phyloP scores from a whole-genome alignment of 2,329 filamentous ascomycete genomes.

The Claviceps fusiformis region DNA sequence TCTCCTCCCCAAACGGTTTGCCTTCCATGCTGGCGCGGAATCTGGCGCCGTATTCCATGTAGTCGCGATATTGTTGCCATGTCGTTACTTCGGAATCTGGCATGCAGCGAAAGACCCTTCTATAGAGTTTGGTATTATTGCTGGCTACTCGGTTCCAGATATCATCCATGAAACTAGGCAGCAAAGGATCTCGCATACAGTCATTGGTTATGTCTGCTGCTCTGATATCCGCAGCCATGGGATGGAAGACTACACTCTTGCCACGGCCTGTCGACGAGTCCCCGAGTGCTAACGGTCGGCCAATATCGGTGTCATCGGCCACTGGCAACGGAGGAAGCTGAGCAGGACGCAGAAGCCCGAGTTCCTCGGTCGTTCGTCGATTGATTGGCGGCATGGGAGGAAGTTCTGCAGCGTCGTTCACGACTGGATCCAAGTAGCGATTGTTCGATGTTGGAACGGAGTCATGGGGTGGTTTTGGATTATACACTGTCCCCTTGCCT shows the following conservation, averaged over 20 bases:
- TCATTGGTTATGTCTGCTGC: slow-evolving; percentile 67
- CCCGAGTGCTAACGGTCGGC: slow-evolving; percentile 51
- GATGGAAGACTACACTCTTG: slow-evolving; percentile 31
- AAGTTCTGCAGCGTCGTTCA: slow-evolving; percentile 32
- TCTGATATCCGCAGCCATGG: slow-evolving; percentile 53
- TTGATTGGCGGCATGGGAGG: slow-evolving; percentile 44
- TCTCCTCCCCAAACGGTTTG: slow-evolving; percentile 38
- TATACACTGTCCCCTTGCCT: slow-evolving; percentile 44
- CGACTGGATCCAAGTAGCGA: slow-evolving; percentile 18
- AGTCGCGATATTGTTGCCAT: slow-evolving; percentile 88
- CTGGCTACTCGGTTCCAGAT: slow-evolving; percentile 77
- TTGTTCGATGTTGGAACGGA: slow-evolving; percentile 15
- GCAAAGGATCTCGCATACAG: slow-evolving; percentile 87
- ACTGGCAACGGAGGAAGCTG: slow-evolving; percentile 58
- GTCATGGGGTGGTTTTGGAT: slow-evolving; percentile 21
- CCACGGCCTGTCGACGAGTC: slow-evolving; percentile 37
- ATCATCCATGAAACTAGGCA: slow-evolving; percentile 69
- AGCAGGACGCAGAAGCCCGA: slow-evolving; percentile 54
- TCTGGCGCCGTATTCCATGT: slow-evolving; percentile 58
- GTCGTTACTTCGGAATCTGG: slow-evolving; percentile 87
- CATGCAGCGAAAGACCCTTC: slow-evolving; percentile 91
- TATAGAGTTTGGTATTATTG: slow-evolving; percentile 92
- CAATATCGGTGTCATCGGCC: slow-evolving; percentile 69
- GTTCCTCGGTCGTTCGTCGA: slow-evolving; percentile 49
- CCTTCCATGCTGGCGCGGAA: slow-evolving; percentile 57